Evolutionary conservation across 1,139 yeast genomes (phyloP).

Genomic region (Magnusiomyces sp.): DNA sequence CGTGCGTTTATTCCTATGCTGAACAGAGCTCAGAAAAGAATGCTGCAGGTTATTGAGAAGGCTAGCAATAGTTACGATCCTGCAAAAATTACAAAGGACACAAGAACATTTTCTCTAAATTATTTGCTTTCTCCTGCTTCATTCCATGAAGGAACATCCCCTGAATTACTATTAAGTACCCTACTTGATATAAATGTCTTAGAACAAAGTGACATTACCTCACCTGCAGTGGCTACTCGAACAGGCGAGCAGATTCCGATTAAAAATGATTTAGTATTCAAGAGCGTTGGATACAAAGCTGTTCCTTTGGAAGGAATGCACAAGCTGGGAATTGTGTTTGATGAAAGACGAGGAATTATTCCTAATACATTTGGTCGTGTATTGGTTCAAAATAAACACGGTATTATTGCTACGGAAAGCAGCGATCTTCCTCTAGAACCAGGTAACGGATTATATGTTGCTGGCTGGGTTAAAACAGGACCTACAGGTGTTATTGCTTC

Average conservation of each 20-base stretch:
- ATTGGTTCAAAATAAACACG: constrained; percentile 30
- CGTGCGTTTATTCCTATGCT: constrained; percentile 36
- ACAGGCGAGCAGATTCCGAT: constrained; percentile 36
- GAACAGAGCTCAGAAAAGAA: constrained; percentile 62
- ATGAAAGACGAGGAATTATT: constrained; percentile 43
- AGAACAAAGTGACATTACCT: constrained; percentile 25
- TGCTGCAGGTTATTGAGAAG: constrained; percentile 55
- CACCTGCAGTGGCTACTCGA: constrained; percentile 34
- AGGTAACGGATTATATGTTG: constrained; percentile 53
- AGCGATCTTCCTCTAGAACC: constrained; percentile 23
- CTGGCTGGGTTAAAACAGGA: constrained; percentile 92
- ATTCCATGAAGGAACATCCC: constrained; percentile 37
- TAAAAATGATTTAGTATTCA: constrained; percentile 60
- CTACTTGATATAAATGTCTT: constrained; percentile 43
- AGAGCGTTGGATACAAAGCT: constrained; percentile 82
- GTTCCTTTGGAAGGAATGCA: constrained; percentile 51
- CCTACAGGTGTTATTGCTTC: constrained; percentile 88
- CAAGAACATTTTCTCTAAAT: constrained; percentile 57
- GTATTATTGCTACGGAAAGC: constrained; percentile 12
- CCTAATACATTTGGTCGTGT: constrained; percentile 56
- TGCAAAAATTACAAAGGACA: constrained; percentile 25
- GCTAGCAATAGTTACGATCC: constrained; percentile 27
- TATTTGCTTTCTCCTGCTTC: constrained; percentile 61
- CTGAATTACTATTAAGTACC: constrained; percentile 39
- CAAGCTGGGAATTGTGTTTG: constrained; percentile 46